phyloP scores from a whole-genome alignment of 2,329 filamentous ascomycete species.

The Neonectria magnoliae region DNA sequence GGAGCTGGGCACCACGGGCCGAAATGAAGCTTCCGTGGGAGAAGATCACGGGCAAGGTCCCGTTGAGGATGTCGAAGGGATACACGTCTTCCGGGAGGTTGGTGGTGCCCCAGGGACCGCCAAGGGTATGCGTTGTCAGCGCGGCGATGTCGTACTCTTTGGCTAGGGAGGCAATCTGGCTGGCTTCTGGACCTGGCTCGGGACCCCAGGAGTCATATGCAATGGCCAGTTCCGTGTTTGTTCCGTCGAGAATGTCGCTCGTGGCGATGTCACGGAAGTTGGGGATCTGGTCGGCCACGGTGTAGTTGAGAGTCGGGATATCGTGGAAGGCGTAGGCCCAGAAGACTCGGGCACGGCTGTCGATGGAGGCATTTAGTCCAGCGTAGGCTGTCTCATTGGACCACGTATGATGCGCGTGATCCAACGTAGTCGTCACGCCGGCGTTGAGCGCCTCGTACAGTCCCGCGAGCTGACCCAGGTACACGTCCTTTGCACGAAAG shows the following conservation, averaged over 20 bases:
- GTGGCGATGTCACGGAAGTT: constrained; percentile 52
- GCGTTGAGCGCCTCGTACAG: constrained; percentile 62
- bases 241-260: constrained; percentile 38
- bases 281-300: constrained; percentile 49
- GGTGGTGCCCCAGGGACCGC: constrained; percentile 50
- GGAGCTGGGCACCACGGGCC: constrained; percentile 49
- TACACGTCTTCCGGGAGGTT: constrained; percentile 54
- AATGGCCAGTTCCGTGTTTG: constrained; percentile 51
- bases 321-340: constrained; percentile 57
- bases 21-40: constrained; percentile 61
- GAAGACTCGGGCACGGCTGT: constrained; percentile 60
- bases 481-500: constrained; percentile 57
- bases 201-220: constrained; percentile 53
- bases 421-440: constrained; percentile 62
- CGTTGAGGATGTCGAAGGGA: constrained; percentile 53
- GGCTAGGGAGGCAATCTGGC: constrained; percentile 47
- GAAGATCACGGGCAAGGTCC: constrained; percentile 59
- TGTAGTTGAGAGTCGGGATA: constrained; percentile 41
- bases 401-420: constrained; percentile 63
- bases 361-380: constrained; percentile 57
- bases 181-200: constrained; percentile 40
- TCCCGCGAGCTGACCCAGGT: constrained; percentile 57
- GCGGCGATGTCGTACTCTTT: constrained; percentile 54
- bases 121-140: constrained; percentile 57
- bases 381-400: constrained; percentile 53